A percentile compares a stretch with the other conserved stretches of the same genome.
Evolutionary conservation across 1,284 basidiomycete genomes (phyloP).

Genomic region (Amylostereum areolatum): DNA sequence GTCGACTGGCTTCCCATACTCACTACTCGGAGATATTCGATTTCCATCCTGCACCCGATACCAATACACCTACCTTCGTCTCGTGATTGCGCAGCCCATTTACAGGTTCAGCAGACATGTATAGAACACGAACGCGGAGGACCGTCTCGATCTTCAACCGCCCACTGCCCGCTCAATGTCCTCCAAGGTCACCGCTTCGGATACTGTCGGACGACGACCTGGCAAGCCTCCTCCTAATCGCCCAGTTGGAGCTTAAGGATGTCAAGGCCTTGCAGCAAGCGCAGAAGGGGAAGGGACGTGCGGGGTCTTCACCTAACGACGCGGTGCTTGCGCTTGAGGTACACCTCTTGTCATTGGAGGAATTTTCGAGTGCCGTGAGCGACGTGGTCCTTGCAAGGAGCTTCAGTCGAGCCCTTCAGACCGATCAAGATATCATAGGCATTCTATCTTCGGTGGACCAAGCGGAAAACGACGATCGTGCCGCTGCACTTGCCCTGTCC

Average conservation of each 20-base stretch:
- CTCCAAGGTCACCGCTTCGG: background rate
- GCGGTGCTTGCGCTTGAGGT: background rate
- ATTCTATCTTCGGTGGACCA: background rate
- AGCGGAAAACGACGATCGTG: constrained; percentile 1
- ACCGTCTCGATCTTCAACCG: no score
- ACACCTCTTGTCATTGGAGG: background rate
- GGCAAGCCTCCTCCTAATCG: background rate
- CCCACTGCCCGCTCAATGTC: no score
- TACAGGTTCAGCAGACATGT: no score
- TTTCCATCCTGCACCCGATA: no score
- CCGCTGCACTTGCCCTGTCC: background rate
- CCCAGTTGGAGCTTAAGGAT: background rate
- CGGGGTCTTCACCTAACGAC: background rate
- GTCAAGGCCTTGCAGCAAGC: background rate
- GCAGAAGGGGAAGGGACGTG: background rate
- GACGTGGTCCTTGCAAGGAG: background rate
- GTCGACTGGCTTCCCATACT: no score
- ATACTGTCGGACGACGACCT: background rate
- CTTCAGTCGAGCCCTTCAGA: background rate
- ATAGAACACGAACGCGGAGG: no score
- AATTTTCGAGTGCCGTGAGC: background rate
- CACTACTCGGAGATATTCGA: no score
- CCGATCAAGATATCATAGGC: background rate
- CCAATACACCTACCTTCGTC: no score
- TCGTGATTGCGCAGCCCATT: no score